Base-by-base conservation (phyloP, 768 basidiomycete species). In the Lentinula aciculospora region DNA sequence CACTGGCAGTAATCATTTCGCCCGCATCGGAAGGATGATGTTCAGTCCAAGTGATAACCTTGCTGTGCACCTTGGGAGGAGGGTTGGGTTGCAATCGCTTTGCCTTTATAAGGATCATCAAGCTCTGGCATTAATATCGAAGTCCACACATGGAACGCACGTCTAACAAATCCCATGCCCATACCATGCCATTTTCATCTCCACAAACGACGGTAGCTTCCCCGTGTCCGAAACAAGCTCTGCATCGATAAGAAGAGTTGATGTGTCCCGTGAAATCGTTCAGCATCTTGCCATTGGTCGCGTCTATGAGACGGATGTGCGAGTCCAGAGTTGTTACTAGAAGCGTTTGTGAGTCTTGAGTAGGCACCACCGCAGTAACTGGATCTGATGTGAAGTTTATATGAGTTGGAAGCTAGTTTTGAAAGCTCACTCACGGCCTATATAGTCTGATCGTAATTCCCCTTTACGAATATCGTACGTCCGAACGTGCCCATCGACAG, bases 401-500 rank as follows among this genome's bases (percentile, higher is more conserved):
- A 29, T 59, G 37, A 56, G 59, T 58, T 36, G 19, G 42, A 34
- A 50, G 39, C 48, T 42, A 15, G 32, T 58, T 44, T 31, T 40
- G 3, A 17, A 21, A 34, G 34, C 37, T 23, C 13, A 82, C 92
- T 65, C 69, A 95, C 94, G 83, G 7, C 96, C 96, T 62, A 98
- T 81, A 66, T 85, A 94, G 70, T 99, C 97, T 44, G 89, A 81
- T 7, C 88, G 83, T 28, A 98, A 73, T 68, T 96, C 85, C 23
- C 97, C 97, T 76, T 89, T 93, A 53, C 97, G 88, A 31, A 99
- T 78, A 71, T 99, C 97, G 71, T 98, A 98, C 8, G 92, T 92
- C 19, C 97, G 84, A 44, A 96, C 85, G 67, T 88, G 81, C 2
- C 97, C 96, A 61, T 99, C 97, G 4, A 97, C 88, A 3, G 92